Percentiles rank a stretch among this genome's conserved stretches.
These are phyloP conservation scores for Amniculicola lignicola DNA, from an alignment of 495 filamentous ascomycete species.

Conservation along the genomic window DNA sequence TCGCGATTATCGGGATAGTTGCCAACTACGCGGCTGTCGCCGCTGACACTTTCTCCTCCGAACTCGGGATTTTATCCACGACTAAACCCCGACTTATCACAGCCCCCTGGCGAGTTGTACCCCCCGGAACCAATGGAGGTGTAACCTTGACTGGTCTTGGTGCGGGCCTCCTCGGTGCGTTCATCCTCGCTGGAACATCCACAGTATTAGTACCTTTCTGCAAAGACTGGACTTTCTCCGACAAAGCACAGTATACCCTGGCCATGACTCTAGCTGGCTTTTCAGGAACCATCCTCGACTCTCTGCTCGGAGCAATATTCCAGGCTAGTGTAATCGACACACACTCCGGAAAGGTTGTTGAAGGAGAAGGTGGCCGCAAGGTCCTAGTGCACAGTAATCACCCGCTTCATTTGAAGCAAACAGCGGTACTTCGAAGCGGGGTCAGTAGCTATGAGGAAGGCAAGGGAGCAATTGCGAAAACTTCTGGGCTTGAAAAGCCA, in stretches of 20 bases:
- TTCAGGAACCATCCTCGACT: slow-evolving; percentile 79
- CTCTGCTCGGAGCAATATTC: slow-evolving; percentile 76
- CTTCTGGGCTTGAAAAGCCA: slow-evolving; percentile 9
- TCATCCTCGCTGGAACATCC: slow-evolving; percentile 65
- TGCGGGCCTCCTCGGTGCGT: slow-evolving; percentile 72
- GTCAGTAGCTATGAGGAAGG: slow-evolving; percentile 19
- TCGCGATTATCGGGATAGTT: slow-evolving; percentile 58
- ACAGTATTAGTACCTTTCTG: slow-evolving; percentile 70
- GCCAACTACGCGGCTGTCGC: slow-evolving; percentile 82
- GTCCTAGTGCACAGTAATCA: slow-evolving; percentile 46
- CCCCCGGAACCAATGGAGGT: slow-evolving; percentile 88
- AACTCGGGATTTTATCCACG: slow-evolving; percentile 85
- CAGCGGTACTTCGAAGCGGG: slow-evolving; percentile 24
- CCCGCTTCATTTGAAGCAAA: slow-evolving; percentile 26
- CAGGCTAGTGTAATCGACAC: slow-evolving; percentile 86
- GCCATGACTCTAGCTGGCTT: slow-evolving; percentile 67
- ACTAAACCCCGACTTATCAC: slow-evolving; percentile 80
- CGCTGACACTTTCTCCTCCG: slow-evolving; percentile 92
- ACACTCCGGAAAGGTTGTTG: slow-evolving; percentile 78
- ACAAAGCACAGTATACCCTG: slow-evolving; percentile 26
- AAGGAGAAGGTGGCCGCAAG: slow-evolving; percentile 78
- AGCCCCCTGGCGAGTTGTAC: slow-evolving; percentile 71
- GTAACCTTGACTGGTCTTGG: slow-evolving; percentile 69
- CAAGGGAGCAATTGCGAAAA: slow-evolving; percentile 21
- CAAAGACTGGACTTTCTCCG: slow-evolving; percentile 25